Evolutionary conservation across 2,329 filamentous ascomycete species (phyloP).

Genomic region (Colletotrichum sp.): DNA sequence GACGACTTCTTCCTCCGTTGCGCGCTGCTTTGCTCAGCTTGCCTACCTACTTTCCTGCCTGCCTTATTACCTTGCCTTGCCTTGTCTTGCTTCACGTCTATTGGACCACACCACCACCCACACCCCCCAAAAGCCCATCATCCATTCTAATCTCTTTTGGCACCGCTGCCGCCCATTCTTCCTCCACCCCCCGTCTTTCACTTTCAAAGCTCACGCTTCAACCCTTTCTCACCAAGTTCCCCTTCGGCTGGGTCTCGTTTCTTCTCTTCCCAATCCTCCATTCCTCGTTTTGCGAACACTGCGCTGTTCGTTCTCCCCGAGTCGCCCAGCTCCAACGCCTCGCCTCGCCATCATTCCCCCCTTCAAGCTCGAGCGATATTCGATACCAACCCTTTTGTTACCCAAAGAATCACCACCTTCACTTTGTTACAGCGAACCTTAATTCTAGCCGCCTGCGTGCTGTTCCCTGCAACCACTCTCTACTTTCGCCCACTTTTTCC

Average conservation of each 20-base stretch:
- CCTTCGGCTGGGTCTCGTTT: conserved; percentile 6
- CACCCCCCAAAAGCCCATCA: not conserved
- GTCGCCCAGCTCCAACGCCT: not conserved
- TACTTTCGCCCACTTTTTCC: conserved; percentile 12
- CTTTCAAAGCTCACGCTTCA: conserved; percentile 7
- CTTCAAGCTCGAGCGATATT: not conserved
- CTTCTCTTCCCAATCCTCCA: not conserved
- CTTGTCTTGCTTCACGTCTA: not conserved
- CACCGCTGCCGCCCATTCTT: not conserved
- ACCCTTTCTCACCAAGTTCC: not conserved
- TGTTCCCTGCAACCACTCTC: conserved; percentile 14
- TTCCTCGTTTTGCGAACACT: not conserved
- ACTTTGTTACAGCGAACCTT: conserved; percentile 14
- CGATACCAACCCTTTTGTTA: not conserved
- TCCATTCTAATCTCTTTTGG: not conserved
- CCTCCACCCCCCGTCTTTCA: conserved; percentile 11
- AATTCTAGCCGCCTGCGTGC: conserved; percentile 2
- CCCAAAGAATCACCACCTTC: conserved; percentile 1
- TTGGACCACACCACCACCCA: not conserved
- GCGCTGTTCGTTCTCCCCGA: not conserved
- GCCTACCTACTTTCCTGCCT: not conserved
- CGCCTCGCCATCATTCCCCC: not conserved
- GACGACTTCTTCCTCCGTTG: not conserved
- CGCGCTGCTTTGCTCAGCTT: not conserved
- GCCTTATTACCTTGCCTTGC: not conserved